Evolutionary conservation across 208 protist genomes (phyloP).

Genomic region (Endotrypanum monterogeii): DNA sequence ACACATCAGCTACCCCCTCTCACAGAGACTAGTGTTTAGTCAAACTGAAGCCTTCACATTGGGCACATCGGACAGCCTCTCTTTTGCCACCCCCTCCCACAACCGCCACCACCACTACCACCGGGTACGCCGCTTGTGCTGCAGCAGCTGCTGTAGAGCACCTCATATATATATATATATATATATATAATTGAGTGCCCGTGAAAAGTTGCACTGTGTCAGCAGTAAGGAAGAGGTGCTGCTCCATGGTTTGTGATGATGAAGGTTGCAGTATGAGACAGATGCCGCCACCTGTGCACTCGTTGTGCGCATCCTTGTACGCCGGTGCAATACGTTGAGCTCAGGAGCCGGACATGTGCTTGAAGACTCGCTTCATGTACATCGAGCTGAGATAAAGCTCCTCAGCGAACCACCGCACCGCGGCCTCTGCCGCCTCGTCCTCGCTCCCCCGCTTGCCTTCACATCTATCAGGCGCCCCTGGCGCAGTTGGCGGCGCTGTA

Average conservation of each 20-base stretch:
- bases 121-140: neutral
- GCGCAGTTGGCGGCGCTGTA: neutral
- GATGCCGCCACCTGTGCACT: neutral
- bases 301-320: neutral
- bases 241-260: neutral
- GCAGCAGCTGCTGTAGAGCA: too few relatives aligned
- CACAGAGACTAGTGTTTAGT: neutral
- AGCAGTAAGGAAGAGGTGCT: neutral
- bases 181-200: neutral
- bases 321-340: neutral
- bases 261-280: neutral
- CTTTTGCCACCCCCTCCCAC: neutral
- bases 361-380: constrained; percentile 40
- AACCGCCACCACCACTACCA: neutral
- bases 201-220: neutral
- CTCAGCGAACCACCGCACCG: constrained; percentile 22
- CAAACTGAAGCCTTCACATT: neutral
- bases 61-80: neutral
- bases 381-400: constrained; percentile 34
- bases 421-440: constrained; percentile 2
- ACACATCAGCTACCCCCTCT: neutral
- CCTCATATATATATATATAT: too few relatives aligned
- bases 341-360: constrained; percentile 20
- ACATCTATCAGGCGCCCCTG: constrained; percentile 6
- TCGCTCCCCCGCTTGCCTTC: neutral